Base-by-base conservation (phyloP, 2,329 filamentous ascomycete genomes). In the Huntiella moniliformis region DNA sequence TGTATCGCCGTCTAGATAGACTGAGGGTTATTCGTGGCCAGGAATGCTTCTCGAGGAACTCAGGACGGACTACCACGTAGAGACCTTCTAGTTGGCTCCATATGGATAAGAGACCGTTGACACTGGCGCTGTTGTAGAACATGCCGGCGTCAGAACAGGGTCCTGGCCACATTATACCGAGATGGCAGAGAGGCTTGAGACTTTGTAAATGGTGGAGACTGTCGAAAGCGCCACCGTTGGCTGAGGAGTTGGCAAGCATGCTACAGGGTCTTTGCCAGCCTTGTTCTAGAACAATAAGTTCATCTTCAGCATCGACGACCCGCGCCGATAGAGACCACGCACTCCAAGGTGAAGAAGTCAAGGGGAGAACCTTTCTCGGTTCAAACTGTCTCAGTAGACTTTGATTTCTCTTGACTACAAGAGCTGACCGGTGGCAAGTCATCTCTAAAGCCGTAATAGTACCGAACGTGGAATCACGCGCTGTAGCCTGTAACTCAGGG, bases 191-290 rank as follows among this genome's bases (percentile, higher is more conserved):
- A 4, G 34, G 12, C 18, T 38, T 34, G 15, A 48, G 15, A 16
- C 38, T 37, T 33, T 48, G 40, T 18, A 48, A 15, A 32, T 40
- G 36, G 38, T 40, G 41, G 12, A 44, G 28, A 22, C 46, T 35
- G 12, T 42, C 42, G 12, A 48, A 44, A 15, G 31, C 38, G 11
- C 36, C 42, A 13, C 46, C 42, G 6, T 22, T 37, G 13, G 42
- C 42, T 5, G 40, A 31, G 7, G 33, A 32, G 2, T 36, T 31
- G 5, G 46, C 46, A 13, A 48, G 18, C 12, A 44, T 35, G 32
- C 36, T 40, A 17, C 46, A 48, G 7, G 46, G 42, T 4, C 46
- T 36, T 32, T 48, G 46, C 46, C 46, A 48, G 13, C 46, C 46
- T n/a, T 48, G 46, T 28, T 48, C 42, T 5, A 48, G 37, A 28